phyloP scores from a whole-genome alignment of 2,329 filamentous ascomycete species.

The Ilyonectria mors-panacis region DNA sequence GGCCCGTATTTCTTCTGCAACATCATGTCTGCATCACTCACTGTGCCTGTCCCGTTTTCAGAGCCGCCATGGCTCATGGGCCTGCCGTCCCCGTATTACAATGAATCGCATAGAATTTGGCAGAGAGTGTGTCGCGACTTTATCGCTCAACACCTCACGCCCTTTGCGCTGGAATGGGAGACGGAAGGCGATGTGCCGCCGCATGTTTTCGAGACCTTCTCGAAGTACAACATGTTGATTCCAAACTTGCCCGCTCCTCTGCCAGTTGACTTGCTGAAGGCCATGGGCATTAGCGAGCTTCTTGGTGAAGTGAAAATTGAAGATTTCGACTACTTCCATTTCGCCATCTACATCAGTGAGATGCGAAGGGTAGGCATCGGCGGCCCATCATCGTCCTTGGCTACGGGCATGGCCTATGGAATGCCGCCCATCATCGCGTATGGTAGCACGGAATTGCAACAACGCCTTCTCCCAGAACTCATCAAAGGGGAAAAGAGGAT shows the following conservation, averaged over 20 bases:
- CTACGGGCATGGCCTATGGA: constrained; percentile 80
- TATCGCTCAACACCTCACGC: constrained; percentile 72
- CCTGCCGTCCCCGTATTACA: constrained; percentile 81
- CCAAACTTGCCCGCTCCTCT: constrained; percentile 78
- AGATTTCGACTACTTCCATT: constrained; percentile 82
- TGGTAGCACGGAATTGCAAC: constrained; percentile 72
- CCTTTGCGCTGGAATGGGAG: constrained; percentile 79
- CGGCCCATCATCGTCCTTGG: constrained; percentile 75
- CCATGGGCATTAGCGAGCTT: constrained; percentile 75
- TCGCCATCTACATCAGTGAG: constrained; percentile 79
- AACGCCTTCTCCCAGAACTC: constrained; percentile 77
- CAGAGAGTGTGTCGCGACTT: constrained; percentile 79
- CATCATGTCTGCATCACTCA: not conserved
- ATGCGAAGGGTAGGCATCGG: constrained; percentile 76
- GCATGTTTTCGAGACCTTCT: constrained; percentile 76
- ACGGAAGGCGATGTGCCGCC: constrained; percentile 73
- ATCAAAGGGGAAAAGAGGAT: constrained; percentile 75
- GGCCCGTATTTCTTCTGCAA: too few species aligned
- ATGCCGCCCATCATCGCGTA: constrained; percentile 81
- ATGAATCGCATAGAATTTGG: constrained; percentile 74
- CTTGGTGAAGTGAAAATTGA: constrained; percentile 77
- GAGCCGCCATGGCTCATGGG: constrained; percentile 80
- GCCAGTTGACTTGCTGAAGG: constrained; percentile 77
- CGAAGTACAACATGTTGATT: constrained; percentile 76
- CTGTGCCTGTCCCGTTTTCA: constrained; percentile 69